Evolutionary conservation across 495 filamentous ascomycete genomes (phyloP), one percentile per base, ranked within the genome.

Genomic region (Ascodesmis nigricans): DNA sequence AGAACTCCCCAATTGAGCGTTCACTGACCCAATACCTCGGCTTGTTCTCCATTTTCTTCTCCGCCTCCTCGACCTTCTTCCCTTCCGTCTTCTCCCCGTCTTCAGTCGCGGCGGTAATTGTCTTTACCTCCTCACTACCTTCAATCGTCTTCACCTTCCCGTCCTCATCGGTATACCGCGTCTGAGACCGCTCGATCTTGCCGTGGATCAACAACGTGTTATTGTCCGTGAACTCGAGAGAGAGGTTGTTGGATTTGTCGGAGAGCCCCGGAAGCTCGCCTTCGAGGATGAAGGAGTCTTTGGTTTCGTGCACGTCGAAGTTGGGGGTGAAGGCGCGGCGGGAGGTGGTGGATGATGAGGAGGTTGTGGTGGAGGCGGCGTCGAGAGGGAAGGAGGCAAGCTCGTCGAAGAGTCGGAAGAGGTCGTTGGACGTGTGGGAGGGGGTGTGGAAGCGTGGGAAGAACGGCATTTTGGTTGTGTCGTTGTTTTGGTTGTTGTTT

Each of bases 141-240:
- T 52, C 41, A 41, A 45, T 44, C 24, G 41, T 53, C 33, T 53
- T 59, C 35, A 53, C 50, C 7, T 25, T 25, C 23, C 23, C 23
- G 6, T 25, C n/a, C 23, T 6, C 6, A n/a, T 6, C 23, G 52
- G 54, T 9, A 45, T 58, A 31, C 54, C 49, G 36, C 56, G 44
- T n/a, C 24, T n/a, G 14, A 27, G 17, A 45, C 41, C 65, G 65
- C 53, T 80, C 73, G 21, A 66, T 62, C 31, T 55, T 69, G 31
- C 84, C 84, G 31, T 64, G 64, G 55, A 93, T 65, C 29, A 71
- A 60, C 3, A 93, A 60, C 5, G 78, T 91, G 29, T 77, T 64
- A 4, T 61, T 53, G 47, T 91, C 80, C 31, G 66, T 70, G 62
- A 91, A 91, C 55, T 91, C 79, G 45, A 93, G 77, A 34, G 69